phyloP scores from a whole-genome alignment of 345 rosid species.

The Laguncularia racemosa region DNA sequence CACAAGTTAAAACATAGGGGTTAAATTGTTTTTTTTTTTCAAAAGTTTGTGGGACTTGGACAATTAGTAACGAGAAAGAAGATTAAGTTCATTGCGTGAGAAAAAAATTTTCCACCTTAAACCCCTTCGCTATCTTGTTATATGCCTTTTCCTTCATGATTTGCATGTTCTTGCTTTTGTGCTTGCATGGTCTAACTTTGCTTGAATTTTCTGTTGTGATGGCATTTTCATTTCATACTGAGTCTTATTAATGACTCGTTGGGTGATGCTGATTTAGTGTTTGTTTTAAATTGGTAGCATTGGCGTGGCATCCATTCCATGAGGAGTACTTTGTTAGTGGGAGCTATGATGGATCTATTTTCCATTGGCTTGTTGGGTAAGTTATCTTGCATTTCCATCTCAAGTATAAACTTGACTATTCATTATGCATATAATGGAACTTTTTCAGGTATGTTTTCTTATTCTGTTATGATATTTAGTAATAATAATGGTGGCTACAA shows the following conservation, averaged over 20 bases:
- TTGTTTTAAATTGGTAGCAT: constrained; percentile 33
- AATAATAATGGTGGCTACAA: no score
- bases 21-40: neutral
- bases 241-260: no score
- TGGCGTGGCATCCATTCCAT: constrained; percentile 99
- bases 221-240: no score
- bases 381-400: constrained; percentile 1
- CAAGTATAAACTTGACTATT: neutral
- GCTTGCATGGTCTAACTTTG: no score
- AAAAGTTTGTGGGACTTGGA: neutral
- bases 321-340: constrained; percentile 99
- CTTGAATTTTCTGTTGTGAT: no score
- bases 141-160: no score
- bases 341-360: constrained; percentile 84
- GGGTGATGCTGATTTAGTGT: neutral
- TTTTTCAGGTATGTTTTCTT: neutral
- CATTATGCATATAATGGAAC: no score
- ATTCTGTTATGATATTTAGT: neutral
- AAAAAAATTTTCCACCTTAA: no score
- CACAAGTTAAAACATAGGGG: no score
- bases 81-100: no score
- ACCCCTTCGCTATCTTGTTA: no score
- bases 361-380: constrained; percentile 97
- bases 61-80: neutral
- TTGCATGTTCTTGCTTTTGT: no score